phyloP scores from a whole-genome alignment of 306 rosid species.

The Dalbergia cochinchinensis region DNA sequence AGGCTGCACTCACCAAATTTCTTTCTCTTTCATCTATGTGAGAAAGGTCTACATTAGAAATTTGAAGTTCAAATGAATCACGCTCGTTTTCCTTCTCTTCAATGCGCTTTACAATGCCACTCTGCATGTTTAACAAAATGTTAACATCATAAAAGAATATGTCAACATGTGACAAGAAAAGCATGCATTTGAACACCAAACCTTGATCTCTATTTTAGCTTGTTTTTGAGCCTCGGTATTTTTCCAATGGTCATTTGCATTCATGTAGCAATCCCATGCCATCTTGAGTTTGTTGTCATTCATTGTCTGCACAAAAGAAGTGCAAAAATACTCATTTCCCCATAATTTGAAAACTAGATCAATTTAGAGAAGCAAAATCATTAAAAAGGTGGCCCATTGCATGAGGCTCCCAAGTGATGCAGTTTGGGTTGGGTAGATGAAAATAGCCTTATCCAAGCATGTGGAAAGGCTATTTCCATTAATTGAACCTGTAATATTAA shows the following conservation, averaged over 20 bases:
- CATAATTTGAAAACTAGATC: neutral
- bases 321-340: neutral
- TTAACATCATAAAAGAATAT: slow-evolving; percentile 39
- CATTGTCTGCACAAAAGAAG: slow-evolving; percentile 59
- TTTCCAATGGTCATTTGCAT: slow-evolving; percentile 75
- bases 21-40: slow-evolving; percentile 83
- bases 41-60: slow-evolving; percentile 64
- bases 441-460: too few relatives aligned
- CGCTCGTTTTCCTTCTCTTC: slow-evolving; percentile 73
- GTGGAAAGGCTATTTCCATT: too few relatives aligned
- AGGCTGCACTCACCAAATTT: slow-evolving; percentile 67
- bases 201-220: slow-evolving; percentile 74
- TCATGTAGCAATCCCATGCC: slow-evolving; percentile 73
- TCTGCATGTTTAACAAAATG: slow-evolving; percentile 59
- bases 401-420: too few relatives aligned
- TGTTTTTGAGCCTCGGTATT: slow-evolving; percentile 66
- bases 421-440: too few relatives aligned
- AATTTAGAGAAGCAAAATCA: slow-evolving; percentile 23
- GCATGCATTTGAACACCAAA: slow-evolving; percentile 51
- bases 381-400: too few relatives aligned
- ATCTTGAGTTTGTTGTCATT: slow-evolving; percentile 71
- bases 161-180: slow-evolving; percentile 28
- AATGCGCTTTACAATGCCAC: slow-evolving; percentile 69
- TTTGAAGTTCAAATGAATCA: slow-evolving; percentile 64
- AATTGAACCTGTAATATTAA: too few relatives aligned